These are phyloP conservation scores for Naganishia vishniacii DNA, from an alignment of 768 basidiomycete species.

Conservation along the genomic window DNA sequence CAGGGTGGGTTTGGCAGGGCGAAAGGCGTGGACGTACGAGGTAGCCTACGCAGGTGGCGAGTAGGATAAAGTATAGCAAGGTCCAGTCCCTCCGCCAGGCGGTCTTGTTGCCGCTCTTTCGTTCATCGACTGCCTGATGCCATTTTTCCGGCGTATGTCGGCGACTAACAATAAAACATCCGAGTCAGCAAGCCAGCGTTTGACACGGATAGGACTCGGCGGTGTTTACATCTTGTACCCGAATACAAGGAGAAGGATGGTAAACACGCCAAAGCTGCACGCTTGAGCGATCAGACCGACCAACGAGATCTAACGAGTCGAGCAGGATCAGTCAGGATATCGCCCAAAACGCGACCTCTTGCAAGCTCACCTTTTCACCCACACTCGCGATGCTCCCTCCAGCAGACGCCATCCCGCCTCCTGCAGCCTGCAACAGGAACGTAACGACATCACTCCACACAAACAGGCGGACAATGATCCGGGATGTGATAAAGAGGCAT, in stretches of 20 bases:
- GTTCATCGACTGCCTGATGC: not conserved
- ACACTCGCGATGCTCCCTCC: conserved; percentile 31
- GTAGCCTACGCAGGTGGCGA: conserved; percentile 20
- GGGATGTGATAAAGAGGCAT: conserved; percentile 40
- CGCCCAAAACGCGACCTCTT: not conserved
- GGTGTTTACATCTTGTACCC: conserved; percentile 30
- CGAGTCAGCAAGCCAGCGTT: too few species aligned
- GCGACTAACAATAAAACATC: too few species aligned
- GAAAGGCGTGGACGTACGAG: not conserved
- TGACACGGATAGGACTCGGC: conserved; percentile 42
- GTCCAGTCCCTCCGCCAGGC: conserved; percentile 15
- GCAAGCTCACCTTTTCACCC: conserved; percentile 34
- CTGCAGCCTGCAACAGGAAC: conserved; percentile 46
- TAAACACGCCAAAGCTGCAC: conserved; percentile 43
- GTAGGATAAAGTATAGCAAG: conserved; percentile 10
- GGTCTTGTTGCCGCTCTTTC: not conserved
- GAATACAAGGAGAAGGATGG: conserved; percentile 37
- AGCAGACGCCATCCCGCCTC: conserved; percentile 42
- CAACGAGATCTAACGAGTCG: conserved; percentile 42
- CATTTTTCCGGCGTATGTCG: not conserved
- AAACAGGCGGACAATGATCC: conserved; percentile 39
- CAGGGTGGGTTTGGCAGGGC: too few species aligned
- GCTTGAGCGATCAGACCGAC: conserved; percentile 46
- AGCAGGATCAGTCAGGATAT: not conserved
- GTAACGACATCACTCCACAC: conserved; percentile 45